Percentiles rank a stretch among this genome's conserved stretches.
These are phyloP conservation scores for Diutina sp. DNA, from an alignment of 1,139 yeast genomes.

Conservation along the genomic window DNA sequence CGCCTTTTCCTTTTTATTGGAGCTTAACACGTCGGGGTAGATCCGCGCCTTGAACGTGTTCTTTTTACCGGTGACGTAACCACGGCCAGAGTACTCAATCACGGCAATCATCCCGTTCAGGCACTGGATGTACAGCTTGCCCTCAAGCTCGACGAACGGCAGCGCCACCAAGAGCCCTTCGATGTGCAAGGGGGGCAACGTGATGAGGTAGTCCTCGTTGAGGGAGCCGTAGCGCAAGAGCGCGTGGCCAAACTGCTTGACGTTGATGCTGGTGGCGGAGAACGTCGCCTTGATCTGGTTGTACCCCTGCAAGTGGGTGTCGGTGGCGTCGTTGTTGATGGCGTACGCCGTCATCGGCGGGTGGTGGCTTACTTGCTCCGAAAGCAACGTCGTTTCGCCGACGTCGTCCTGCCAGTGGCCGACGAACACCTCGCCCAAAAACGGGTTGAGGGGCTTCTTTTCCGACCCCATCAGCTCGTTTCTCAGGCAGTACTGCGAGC, in stretches of 20 bases:
- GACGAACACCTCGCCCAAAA: conserved; percentile 82
- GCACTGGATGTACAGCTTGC: conserved; percentile 68
- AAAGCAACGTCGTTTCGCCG: conserved; percentile 64
- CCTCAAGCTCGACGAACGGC: conserved; percentile 86
- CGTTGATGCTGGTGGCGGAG: conserved; percentile 64
- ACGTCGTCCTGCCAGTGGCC: conserved; percentile 66
- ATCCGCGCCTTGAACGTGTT: conserved; percentile 82
- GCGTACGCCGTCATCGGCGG: conserved; percentile 92
- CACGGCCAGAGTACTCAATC: conserved; percentile 81
- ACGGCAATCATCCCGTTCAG: conserved; percentile 65
- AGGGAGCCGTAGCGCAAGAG: conserved; percentile 46
- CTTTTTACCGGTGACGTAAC: conserved; percentile 93
- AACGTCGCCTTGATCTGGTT: conserved; percentile 80
- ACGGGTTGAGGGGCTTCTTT: conserved; percentile 92
- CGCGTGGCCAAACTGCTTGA: conserved; percentile 90
- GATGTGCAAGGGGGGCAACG: conserved; percentile 92
- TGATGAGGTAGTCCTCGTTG: conserved; percentile 61
- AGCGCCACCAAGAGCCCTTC: conserved; percentile 87
- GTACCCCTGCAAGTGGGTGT: conserved; percentile 70
- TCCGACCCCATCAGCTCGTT: conserved; percentile 85
- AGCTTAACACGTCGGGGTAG: conserved; percentile 37
- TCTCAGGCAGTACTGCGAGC: conserved; percentile 89
- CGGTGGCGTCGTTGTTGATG: conserved; percentile 56
- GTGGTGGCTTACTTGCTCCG: conserved; percentile 93
- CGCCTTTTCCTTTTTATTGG: conserved; percentile 45